Conservation (phyloP, 148 eudicot genomes). For the Heliosperma pusillum region DNA sequence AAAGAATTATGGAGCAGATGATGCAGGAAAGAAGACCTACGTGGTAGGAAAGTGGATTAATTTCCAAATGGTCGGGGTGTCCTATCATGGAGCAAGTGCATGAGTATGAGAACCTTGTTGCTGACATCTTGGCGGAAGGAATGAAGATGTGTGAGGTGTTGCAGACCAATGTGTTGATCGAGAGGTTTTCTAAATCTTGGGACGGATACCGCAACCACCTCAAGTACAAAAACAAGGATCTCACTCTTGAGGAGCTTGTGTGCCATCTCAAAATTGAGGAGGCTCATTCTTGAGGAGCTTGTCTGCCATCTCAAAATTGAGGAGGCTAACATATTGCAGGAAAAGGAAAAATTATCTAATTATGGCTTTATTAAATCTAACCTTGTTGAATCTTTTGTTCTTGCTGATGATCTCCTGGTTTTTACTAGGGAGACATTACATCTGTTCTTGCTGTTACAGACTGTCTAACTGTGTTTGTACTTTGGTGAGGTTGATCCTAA, state of each 20-base stretch:
- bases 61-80: neutral
- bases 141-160: no score
- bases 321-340: no score
- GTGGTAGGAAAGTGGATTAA: no score
- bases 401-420: no score
- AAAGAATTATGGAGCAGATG: neutral
- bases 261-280: no score
- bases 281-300: no score
- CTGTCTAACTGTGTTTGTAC: no score
- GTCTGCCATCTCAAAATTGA: neutral
- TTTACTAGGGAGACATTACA: no score
- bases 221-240: conserved; percentile 5
- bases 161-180: no score
- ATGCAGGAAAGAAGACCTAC: neutral
- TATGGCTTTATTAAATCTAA: no score
- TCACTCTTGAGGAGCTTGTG: neutral
- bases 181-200: neutral
- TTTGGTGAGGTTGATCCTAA: no score
- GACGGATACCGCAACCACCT: neutral
- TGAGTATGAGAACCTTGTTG: neutral
- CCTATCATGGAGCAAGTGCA: neutral
- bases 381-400: neutral
- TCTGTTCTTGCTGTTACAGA: no score
- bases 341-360: neutral
- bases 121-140: neutral